Percentiles rank a stretch among this genome's conserved stretches.
Conservation (phyloP, 768 basidiomycete species). For the Leccinellum rugosiceps region DNA sequence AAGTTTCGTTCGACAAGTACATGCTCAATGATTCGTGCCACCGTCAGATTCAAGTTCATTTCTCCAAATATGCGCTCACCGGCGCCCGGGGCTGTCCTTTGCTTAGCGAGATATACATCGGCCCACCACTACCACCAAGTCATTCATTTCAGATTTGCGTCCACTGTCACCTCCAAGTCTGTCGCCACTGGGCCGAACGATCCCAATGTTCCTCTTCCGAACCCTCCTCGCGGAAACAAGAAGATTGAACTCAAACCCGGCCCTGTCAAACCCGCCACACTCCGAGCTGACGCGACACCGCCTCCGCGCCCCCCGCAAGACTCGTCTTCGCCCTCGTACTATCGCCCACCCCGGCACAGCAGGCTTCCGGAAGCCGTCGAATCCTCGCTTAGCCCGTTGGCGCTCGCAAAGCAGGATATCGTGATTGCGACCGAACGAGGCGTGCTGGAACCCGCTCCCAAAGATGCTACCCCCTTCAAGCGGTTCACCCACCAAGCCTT, state of each 20-base stretch:
- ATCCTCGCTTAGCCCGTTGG: constrained; percentile 35
- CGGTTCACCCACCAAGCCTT: constrained; percentile 48
- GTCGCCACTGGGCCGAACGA: constrained; percentile 13
- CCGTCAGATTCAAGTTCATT: constrained; percentile 19
- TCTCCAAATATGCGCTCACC: neutral
- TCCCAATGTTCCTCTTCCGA: constrained; percentile 26
- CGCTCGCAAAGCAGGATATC: constrained; percentile 59
- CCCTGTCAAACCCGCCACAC: constrained; percentile 47
- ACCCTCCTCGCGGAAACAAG: constrained; percentile 34
- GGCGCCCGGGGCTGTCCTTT: neutral
- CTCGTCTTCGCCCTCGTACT: constrained; percentile 22
- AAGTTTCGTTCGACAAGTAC: neutral
- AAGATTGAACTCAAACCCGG: constrained; percentile 63
- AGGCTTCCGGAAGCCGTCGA: constrained; percentile 18
- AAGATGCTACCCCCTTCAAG: constrained; percentile 53
- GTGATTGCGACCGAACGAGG: constrained; percentile 65
- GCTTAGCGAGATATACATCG: constrained; percentile 2
- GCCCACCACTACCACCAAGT: neutral
- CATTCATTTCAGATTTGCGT: constrained; percentile 21
- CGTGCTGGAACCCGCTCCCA: constrained; percentile 62
- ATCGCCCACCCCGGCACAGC: constrained; percentile 25
- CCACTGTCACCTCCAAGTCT: constrained; percentile 29
- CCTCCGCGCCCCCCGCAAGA: constrained; percentile 23
- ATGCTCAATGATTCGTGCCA: constrained; percentile 2
- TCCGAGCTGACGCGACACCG: constrained; percentile 17